These are phyloP conservation scores for Monosporozyma unispora DNA, from an alignment of 805 yeast species.

Conservation along the genomic window DNA sequence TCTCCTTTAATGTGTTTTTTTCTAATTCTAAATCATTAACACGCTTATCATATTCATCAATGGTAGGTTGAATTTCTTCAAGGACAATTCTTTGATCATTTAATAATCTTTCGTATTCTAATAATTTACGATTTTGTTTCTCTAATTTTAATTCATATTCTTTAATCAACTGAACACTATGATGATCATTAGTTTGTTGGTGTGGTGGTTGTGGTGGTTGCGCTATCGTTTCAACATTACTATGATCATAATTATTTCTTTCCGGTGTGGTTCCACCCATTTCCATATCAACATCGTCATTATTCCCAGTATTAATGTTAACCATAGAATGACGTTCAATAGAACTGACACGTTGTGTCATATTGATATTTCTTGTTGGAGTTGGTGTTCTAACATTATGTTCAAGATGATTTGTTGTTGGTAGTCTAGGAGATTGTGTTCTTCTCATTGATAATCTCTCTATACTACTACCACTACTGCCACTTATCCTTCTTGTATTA, in stretches of 20 bases:
- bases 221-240: not conserved
- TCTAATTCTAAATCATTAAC: conserved; percentile 27
- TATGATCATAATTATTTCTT: not conserved
- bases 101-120: conserved; percentile 20
- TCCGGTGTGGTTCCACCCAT: not conserved
- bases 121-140: conserved; percentile 16
- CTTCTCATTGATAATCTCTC: not conserved
- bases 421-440: not conserved
- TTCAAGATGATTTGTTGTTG: not conserved
- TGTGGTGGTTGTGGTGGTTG: not conserved
- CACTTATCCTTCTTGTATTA: not conserved
- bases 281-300: conserved; percentile 3
- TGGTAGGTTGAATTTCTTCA: conserved; percentile 27
- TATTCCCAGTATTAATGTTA: not conserved
- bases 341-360: conserved; percentile 38
- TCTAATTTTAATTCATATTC: conserved; percentile 9
- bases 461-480: not conserved
- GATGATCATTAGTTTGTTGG: not conserved
- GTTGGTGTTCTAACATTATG: conserved; percentile 13
- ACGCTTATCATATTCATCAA: conserved; percentile 26
- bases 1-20: conserved; percentile 14
- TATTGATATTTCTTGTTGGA: conserved; percentile 30
- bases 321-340: conserved; percentile 1
- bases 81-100: conserved; percentile 26
- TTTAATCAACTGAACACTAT: not conserved